Evolutionary conservation across 225 moss, liverwort and hornwort genomes (phyloP).

Genomic region (Pleurozium schreberi): DNA sequence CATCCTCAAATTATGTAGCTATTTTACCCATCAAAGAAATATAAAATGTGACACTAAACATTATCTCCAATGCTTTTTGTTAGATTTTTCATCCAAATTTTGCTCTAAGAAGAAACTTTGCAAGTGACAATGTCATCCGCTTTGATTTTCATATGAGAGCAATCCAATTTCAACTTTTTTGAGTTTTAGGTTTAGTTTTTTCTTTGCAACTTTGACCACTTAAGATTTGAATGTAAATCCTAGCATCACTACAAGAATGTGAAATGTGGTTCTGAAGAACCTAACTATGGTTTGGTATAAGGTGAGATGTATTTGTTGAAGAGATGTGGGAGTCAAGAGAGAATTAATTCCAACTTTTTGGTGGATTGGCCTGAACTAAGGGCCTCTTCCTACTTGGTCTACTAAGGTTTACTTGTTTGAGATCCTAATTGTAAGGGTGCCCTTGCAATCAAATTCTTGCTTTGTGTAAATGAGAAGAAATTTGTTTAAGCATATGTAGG

Average conservation of each 20-base stretch:
- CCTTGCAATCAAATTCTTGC: background rate
- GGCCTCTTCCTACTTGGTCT: background rate
- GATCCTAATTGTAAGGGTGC: accelerated
- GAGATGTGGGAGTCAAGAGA: accelerated
- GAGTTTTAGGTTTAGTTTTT: background rate
- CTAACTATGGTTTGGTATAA: background rate
- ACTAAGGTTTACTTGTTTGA: accelerated
- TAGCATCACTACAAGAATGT: background rate
- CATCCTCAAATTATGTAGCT: background rate
- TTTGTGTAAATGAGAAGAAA: accelerated
- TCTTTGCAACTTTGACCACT: accelerated
- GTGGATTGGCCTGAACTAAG: accelerated
- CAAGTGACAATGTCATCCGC: accelerated
- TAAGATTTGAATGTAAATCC: background rate
- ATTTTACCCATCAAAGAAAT: background rate
- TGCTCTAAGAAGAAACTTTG: background rate
- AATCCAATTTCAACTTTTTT: background rate
- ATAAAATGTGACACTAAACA: background rate
- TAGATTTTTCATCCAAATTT: background rate
- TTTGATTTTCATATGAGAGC: background rate
- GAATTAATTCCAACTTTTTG: background rate
- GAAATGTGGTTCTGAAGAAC: accelerated
- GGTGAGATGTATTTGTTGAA: background rate
- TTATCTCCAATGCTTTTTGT: background rate
- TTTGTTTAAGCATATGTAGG: accelerated